Evolutionary conservation across 1,139 yeast species (phyloP), one percentile per base, ranked within the genome.

Genomic region (Pichia norvegensis): DNA sequence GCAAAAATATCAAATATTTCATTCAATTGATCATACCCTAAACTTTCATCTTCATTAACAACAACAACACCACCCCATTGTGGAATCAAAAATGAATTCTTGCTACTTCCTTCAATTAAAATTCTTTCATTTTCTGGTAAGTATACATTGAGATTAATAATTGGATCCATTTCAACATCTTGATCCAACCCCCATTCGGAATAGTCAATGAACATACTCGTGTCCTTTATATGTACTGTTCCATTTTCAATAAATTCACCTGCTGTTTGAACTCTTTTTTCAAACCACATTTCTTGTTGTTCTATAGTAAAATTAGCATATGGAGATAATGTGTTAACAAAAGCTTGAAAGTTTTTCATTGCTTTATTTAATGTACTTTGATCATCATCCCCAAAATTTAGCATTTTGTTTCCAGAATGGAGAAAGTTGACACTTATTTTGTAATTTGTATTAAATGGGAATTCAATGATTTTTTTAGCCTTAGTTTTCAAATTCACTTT

Each of bases 11-110:
- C 86, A 62, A 88, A 66, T 0, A 78, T 65, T 1, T 83, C 81
- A 19, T 67, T 56, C 47, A 90, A 67, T 41, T 78, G 83, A 0
- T 62, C 63, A 29, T 67, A 65, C 1, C 70, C 29, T 17, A 50
- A 31, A 7, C 8, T n/a, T 35, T 42, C 51, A 35, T 56, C 29
- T 38, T 73, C 68, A 56, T 81, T 78, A 47, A 75, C 63, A 22
- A 81, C 70, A 43, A 67, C 63, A 4, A 82, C 72, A 3, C 84
- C 83, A 21, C 97, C 97, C 95, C 95, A 90, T 65, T 86, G 95
- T 8, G 97, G 95, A 29, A 90, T 76, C 45, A 85, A 64, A 59
- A 85, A 90, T 38, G 92, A 79, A 57, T 83, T 78, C 45, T 86
- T 73, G 1, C 53, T 51, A 0, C 84, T 74, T 46, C 70, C 65